Evolutionary conservation across 169 alveolate genomes (phyloP).

Genomic region (Eimeria mitis): DNA sequence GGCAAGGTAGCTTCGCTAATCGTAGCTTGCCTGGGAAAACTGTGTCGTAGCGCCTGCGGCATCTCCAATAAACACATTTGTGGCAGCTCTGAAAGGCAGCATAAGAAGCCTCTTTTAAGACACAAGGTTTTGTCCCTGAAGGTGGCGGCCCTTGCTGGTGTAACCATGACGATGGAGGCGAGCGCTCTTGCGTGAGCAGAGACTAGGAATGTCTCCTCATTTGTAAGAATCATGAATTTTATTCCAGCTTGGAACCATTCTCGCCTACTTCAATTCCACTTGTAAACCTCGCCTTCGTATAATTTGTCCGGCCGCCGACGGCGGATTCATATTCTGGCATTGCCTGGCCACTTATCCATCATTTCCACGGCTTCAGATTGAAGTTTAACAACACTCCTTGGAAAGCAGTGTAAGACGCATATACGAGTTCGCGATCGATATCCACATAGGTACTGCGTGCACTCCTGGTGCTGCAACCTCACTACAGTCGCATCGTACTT

Average conservation of each 20-base stretch:
- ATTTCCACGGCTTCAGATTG: neutral
- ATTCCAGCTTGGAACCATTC: neutral
- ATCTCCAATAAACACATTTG: neutral
- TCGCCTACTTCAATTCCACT: neutral
- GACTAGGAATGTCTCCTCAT: neutral
- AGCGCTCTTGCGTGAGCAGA: neutral
- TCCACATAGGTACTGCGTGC: too few relatives aligned
- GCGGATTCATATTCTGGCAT: neutral
- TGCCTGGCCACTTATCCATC: neutral
- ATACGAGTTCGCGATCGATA: neutral
- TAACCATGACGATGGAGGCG: constrained; percentile 11
- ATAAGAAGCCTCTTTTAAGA: neutral
- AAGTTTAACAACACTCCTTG: neutral
- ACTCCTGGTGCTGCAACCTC: neutral
- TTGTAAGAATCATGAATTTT: neutral
- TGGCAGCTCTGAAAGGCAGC: constrained; percentile 6
- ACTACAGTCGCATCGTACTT: neutral
- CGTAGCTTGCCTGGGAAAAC: neutral
- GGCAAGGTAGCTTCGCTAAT: neutral
- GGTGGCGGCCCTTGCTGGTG: constrained; percentile 10
- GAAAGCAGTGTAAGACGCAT: neutral
- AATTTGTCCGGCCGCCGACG: neutral
- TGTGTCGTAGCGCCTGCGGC: neutral
- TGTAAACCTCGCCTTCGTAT: neutral
- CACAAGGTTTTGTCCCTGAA: constrained; percentile 10